These are phyloP conservation scores for Colletotrichum sojae DNA, from an alignment of 2,329 filamentous ascomycete species.

Conservation along the genomic window DNA sequence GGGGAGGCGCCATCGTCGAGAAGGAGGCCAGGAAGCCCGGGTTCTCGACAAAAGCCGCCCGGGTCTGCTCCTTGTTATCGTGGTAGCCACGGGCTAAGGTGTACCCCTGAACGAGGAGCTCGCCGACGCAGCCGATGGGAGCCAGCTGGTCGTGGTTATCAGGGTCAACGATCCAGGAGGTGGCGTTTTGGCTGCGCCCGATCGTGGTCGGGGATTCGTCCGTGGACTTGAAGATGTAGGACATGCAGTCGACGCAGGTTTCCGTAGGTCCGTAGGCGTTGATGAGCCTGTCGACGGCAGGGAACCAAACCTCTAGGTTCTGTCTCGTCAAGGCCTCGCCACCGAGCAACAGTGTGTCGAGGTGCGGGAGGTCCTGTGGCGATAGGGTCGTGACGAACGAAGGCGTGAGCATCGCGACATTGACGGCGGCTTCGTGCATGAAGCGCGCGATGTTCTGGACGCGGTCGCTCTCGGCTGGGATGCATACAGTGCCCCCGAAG, in stretches of 20 bases:
- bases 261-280: conserved; percentile 44
- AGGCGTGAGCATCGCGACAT: background rate
- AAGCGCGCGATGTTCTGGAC: background rate
- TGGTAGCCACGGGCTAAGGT: conserved; percentile 26
- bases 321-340: conserved; percentile 42
- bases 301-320: conserved; percentile 34
- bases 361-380: conserved; percentile 33
- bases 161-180: conserved; percentile 48
- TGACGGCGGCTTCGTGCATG: background rate
- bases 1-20: conserved; percentile 51
- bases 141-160: conserved; percentile 44
- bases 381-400: conserved; percentile 9
- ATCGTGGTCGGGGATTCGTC: background rate
- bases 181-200: conserved; percentile 32
- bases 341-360: conserved; percentile 37
- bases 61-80: conserved; percentile 33
- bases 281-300: conserved; percentile 23
- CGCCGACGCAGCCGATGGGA: conserved; percentile 45
- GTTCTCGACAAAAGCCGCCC: conserved; percentile 43
- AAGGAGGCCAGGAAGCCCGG: background rate
- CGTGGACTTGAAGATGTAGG: conserved; percentile 4
- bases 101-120: conserved; percentile 29
- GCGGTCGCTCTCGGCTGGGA: conserved; percentile 13
- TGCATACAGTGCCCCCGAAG: conserved; percentile 5
- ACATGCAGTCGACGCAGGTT: conserved; percentile 29